A percentile compares a stretch with the other conserved stretches of the same genome.
These are phyloP conservation scores for Pseudopithomyces maydicus DNA, from an alignment of 2,329 filamentous ascomycete species.

Conservation along the genomic window DNA sequence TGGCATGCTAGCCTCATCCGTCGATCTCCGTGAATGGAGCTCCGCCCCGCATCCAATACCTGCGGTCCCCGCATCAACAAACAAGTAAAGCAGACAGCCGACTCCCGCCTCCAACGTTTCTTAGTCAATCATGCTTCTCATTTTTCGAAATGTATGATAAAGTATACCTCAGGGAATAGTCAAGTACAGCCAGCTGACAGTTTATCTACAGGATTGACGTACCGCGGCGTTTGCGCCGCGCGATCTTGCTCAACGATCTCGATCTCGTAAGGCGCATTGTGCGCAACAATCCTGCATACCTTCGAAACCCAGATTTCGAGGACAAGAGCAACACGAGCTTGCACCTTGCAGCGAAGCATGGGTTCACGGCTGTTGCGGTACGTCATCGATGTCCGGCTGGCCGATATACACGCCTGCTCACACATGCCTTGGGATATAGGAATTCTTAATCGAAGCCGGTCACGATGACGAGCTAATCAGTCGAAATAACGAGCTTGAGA, in stretches of 20 bases:
- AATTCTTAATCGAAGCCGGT: slow-evolving; percentile 71
- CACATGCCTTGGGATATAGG: slow-evolving; percentile 38
- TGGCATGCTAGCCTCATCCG: slow-evolving; percentile 25
- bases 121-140: slow-evolving; percentile 26
- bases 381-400: slow-evolving; percentile 16
- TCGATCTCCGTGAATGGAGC: slow-evolving; percentile 30
- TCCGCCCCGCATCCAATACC: slow-evolving; percentile 24
- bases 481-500: slow-evolving; percentile 79
- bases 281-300: slow-evolving; percentile 68
- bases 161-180: not conserved
- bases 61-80: slow-evolving; percentile 16
- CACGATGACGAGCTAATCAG: slow-evolving; percentile 77
- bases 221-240: slow-evolving; percentile 76
- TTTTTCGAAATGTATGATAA: slow-evolving; percentile 27
- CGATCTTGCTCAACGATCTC: slow-evolving; percentile 76
- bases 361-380: slow-evolving; percentile 69
- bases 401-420: not conserved
- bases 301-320: slow-evolving; percentile 80
- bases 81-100: slow-evolving; percentile 4
- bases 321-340: slow-evolving; percentile 82
- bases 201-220: slow-evolving; percentile 70
- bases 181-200: not conserved
- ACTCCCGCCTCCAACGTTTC: slow-evolving; percentile 4
- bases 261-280: slow-evolving; percentile 78
- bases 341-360: slow-evolving; percentile 77